A percentile compares a stretch with the other conserved stretches of the same genome.
Evolutionary conservation across 2,329 filamentous ascomycete species (phyloP).

Genomic region (Cercospora sp.): DNA sequence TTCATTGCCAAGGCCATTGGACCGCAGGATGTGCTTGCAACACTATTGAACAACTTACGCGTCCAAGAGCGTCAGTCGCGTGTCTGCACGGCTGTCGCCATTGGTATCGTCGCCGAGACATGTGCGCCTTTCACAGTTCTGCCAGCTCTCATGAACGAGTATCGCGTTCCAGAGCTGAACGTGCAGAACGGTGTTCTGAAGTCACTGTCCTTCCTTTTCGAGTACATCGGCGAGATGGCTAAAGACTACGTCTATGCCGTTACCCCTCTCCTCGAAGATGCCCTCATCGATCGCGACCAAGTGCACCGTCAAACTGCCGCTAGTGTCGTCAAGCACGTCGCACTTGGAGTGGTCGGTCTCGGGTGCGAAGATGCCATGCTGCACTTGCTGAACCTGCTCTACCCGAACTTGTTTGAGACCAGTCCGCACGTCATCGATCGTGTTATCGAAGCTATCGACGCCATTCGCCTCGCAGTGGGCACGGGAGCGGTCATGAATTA

Average conservation of each 20-base stretch:
- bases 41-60: constrained; percentile 90
- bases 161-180: constrained; percentile 95
- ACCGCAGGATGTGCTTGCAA: constrained; percentile 93
- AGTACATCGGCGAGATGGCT: constrained; percentile 98
- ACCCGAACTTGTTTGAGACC: constrained; percentile 96
- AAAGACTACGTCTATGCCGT: constrained; percentile 99
- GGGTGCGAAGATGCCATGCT: constrained; percentile 99
- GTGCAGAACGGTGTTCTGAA: constrained; percentile 99
- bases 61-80: constrained; percentile 97
- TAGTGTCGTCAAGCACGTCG: constrained; percentile 95
- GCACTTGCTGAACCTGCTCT: constrained; percentile 91
- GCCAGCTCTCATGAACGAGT: constrained; percentile 99
- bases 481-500: constrained; percentile 96
- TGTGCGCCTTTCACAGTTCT: constrained; percentile 98
- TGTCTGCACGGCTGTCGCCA: constrained; percentile 97
- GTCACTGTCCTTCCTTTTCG: constrained; percentile 93
- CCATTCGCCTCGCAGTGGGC: constrained; percentile 88
- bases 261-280: constrained; percentile 91
- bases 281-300: constrained; percentile 95
- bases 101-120: constrained; percentile 97
- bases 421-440: constrained; percentile 97
- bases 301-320: constrained; percentile 97
- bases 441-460: constrained; percentile 96
- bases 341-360: constrained; percentile 92
- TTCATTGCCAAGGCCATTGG: constrained; percentile 99